A percentile compares a stretch with the other conserved stretches of the same genome.
Conservation (phyloP, 2,329 filamentous ascomycete species). For the Fusarium cicatricum region DNA sequence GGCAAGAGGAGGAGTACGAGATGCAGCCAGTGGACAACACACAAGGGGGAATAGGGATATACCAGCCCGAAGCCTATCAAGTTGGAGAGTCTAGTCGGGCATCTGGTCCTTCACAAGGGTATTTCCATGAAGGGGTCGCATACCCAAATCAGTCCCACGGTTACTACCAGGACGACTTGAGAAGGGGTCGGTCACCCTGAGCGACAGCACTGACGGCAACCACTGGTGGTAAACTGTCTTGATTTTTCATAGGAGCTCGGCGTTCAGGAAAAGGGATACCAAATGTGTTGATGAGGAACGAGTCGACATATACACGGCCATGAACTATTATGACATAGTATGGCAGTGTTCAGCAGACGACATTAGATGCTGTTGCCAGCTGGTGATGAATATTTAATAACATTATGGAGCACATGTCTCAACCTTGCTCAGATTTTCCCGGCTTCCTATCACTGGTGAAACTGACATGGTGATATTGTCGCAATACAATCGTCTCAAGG, state of each 20-base stretch:
- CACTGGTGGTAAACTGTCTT: background rate
- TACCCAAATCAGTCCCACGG: background rate
- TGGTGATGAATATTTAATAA: no score
- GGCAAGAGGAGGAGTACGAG: slow-evolving; percentile 57
- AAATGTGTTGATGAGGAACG: slow-evolving; percentile 14
- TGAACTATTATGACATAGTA: no score
- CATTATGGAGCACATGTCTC: no score
- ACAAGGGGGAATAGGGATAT: slow-evolving; percentile 35
- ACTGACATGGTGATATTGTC: no score
- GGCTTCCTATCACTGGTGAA: no score
- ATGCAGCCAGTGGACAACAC: slow-evolving; percentile 55
- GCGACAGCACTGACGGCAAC: background rate
- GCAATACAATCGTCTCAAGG: no score
- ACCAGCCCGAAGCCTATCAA: slow-evolving; percentile 6
- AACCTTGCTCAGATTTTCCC: no score
- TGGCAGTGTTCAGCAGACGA: no score
- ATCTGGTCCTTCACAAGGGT: slow-evolving; percentile 2
- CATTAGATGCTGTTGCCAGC: no score
- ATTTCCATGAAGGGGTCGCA: slow-evolving; percentile 12
- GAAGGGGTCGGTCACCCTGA: slow-evolving; percentile 7
- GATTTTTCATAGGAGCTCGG: slow-evolving; percentile 13
- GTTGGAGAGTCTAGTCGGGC: slow-evolving; percentile 9
- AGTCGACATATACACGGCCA: background rate
- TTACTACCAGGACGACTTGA: slow-evolving; percentile 7
- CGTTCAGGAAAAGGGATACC: slow-evolving; percentile 26